Percentiles rank a stretch among this genome's conserved stretches.
phyloP scores from a whole-genome alignment of 805 yeast species.

The Myxozyma vanderwaltii region DNA sequence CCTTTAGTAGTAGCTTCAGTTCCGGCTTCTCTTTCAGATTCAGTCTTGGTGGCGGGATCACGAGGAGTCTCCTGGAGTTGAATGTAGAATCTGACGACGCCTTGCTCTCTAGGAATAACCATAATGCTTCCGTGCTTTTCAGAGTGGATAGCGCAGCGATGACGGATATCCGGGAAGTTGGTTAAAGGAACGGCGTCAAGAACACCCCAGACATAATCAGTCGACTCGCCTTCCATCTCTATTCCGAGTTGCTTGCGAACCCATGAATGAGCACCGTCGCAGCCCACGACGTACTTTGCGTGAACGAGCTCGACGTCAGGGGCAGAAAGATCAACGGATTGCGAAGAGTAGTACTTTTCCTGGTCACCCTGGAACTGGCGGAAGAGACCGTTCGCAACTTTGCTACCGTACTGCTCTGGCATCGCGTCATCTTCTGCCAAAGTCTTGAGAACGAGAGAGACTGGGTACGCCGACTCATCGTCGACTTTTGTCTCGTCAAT shows the following conservation, averaged over 20 bases:
- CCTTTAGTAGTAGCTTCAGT: conserved; percentile 21
- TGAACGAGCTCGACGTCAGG: conserved; percentile 35
- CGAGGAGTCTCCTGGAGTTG: conserved; percentile 36
- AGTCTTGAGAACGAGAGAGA: conserved; percentile 36
- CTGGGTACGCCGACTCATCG: conserved; percentile 36
- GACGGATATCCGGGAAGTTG: conserved; percentile 45
- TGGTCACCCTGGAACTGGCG: conserved; percentile 37
- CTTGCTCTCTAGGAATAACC: conserved; percentile 45
- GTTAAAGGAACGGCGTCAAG: conserved; percentile 45
- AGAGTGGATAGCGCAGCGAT: conserved; percentile 44
- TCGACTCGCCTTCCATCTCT: conserved; percentile 44
- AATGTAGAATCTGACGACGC: conserved; percentile 42
- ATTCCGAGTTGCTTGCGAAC: conserved; percentile 43
- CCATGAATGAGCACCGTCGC: conserved; percentile 45
- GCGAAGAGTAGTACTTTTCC: conserved; percentile 31
- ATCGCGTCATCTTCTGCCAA: conserved; percentile 29
- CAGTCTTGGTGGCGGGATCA: conserved; percentile 15
- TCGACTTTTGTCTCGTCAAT: conserved; percentile 31
- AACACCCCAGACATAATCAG: conserved; percentile 46
- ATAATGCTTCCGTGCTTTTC: conserved; percentile 42
- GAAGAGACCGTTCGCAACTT: conserved; percentile 40
- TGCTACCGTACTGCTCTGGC: conserved; percentile 33
- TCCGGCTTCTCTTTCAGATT: conserved; percentile 25
- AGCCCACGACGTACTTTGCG: conserved; percentile 44
- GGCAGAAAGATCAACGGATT: conserved; percentile 13